Evolutionary conservation across 768 basidiomycete species (phyloP).

Genomic region (Leccinum fibrillosum): DNA sequence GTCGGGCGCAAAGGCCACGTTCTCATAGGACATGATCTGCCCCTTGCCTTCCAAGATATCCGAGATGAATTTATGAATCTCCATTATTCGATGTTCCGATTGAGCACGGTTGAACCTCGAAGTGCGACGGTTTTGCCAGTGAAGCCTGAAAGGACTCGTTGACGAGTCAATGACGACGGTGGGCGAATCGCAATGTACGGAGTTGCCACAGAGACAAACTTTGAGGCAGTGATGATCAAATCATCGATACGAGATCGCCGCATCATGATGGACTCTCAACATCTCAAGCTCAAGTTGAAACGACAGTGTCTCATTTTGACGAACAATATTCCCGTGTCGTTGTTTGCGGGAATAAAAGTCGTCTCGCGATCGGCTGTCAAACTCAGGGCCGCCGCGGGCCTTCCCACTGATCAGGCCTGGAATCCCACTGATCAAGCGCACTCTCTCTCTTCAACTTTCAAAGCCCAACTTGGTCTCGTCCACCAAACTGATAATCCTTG

Average conservation of each 20-base stretch:
- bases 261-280: neutral
- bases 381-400: neutral
- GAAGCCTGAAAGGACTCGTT: neutral
- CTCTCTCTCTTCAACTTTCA: neutral
- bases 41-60: conserved; percentile 28
- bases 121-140: neutral
- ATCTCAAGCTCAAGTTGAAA: neutral
- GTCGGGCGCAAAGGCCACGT: conserved; percentile 37
- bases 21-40: conserved; percentile 39
- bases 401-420: neutral
- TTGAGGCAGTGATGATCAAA: neutral
- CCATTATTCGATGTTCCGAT: conserved; percentile 6
- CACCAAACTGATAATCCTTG: neutral
- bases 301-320: neutral
- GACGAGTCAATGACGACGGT: neutral
- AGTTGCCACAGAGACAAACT: neutral
- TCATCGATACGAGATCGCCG: neutral
- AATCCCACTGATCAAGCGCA: neutral
- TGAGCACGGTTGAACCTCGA: neutral
- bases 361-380: neutral
- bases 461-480: neutral
- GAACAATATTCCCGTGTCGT: neutral
- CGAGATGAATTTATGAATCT: conserved; percentile 9
- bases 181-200: neutral
- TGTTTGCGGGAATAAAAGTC: too few relatives aligned